Conservation (phyloP, 2,329 filamentous ascomycete species). For the Talaromyces rugulosus region DNA sequence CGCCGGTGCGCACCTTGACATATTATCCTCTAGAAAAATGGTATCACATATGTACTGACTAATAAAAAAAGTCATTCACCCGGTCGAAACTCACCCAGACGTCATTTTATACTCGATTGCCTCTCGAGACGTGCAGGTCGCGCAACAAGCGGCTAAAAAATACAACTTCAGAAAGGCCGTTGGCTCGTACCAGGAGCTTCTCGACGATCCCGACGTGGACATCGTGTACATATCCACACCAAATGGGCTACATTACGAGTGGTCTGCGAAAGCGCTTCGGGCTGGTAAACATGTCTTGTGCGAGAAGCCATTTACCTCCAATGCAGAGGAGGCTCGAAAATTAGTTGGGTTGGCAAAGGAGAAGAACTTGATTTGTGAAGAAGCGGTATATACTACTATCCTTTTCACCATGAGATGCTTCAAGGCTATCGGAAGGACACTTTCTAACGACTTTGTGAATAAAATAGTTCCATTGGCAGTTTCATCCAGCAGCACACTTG, state of each 20-base stretch:
- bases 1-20: slow-evolving; percentile 18
- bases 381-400: slow-evolving; percentile 9
- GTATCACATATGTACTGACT: background rate
- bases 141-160: slow-evolving; percentile 46
- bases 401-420: background rate
- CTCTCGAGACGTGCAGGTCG: slow-evolving; percentile 46
- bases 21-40: background rate
- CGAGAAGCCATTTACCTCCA: slow-evolving; percentile 50
- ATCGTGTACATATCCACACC: slow-evolving; percentile 27
- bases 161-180: slow-evolving; percentile 46
- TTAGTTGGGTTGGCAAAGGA: slow-evolving; percentile 39
- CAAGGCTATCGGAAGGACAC: too few species aligned
- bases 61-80: slow-evolving; percentile 30
- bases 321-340: slow-evolving; percentile 39
- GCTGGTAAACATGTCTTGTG: slow-evolving; percentile 53
- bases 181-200: slow-evolving; percentile 20
- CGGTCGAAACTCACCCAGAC: slow-evolving; percentile 51
- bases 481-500: slow-evolving; percentile 38
- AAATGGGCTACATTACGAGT: slow-evolving; percentile 35
- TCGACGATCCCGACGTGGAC: slow-evolving; percentile 22
- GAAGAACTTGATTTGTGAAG: slow-evolving; percentile 10
- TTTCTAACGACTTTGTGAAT: background rate
- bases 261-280: slow-evolving; percentile 44
- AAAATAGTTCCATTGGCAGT: slow-evolving; percentile 35
- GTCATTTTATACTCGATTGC: slow-evolving; percentile 53